Evolutionary conservation across 129 eudicot species (phyloP).

Genomic region (Heracleum sosnowskyi): DNA sequence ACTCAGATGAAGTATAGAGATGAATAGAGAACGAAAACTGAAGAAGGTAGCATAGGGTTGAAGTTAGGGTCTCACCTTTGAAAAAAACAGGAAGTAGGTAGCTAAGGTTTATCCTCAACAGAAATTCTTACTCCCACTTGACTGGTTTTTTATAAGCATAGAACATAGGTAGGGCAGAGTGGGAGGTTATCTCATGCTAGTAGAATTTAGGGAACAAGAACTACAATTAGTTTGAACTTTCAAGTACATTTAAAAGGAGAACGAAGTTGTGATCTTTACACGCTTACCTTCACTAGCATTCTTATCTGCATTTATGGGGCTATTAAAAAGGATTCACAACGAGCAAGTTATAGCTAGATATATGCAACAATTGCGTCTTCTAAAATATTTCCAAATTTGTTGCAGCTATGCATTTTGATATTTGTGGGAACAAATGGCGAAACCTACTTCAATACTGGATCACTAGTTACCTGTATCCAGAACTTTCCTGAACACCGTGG

Average conservation of each 20-base stretch:
- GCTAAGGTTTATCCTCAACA: neutral
- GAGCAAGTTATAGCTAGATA: neutral
- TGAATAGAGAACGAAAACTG: neutral
- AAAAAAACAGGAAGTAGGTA: neutral
- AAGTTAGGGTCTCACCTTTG: neutral
- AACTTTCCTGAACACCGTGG: constrained; percentile 69
- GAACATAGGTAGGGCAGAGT: neutral
- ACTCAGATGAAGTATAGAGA: neutral
- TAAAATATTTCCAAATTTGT: neutral
- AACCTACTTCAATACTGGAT: constrained; percentile 63
- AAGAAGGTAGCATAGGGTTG: neutral
- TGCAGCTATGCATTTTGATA: constrained; percentile 55
- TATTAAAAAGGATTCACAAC: neutral
- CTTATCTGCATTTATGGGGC: neutral
- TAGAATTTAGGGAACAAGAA: neutral
- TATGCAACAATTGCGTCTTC: neutral
- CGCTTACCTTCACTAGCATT: neutral
- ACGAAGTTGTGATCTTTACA: neutral
- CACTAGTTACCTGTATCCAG: constrained; percentile 56
- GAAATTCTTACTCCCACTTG: neutral
- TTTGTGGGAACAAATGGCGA: constrained; percentile 67
- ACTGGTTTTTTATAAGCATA: neutral
- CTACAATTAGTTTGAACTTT: neutral
- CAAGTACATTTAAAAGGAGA: neutral
- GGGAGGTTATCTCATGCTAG: neutral